Evolutionary conservation across 2,329 filamentous ascomycete genomes (phyloP), one percentile per base, ranked within the genome.

Genomic region (Orbilia ellipsospora): DNA sequence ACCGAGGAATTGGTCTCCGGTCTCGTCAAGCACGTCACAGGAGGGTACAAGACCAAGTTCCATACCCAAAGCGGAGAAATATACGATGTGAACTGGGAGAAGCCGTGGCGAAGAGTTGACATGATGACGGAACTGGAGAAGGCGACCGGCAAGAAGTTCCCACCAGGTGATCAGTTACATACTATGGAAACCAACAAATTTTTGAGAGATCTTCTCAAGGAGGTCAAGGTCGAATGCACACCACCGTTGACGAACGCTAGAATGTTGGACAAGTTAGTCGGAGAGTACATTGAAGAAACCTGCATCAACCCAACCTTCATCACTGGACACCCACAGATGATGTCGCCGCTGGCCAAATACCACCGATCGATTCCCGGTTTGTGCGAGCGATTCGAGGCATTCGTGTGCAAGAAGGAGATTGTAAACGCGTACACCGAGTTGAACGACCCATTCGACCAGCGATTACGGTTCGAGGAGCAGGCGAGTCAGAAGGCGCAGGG

Each of bases 391-490:
- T 98, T 98, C 83, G 95, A 99, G 84, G 94, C 92, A 10, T 99
- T 99, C 79, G 95, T 97, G 54, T 93, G 91, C 86, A 96, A 93
- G 87, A 96, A 95, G 88, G 94, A 98, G 83, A 97, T 98, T 79
- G 91, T 90, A 81, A 98, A 99, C 81, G 94, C 94, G 4, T 96
- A 97, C 85, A 98, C 94, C 45, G 95, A 99, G 88, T 90, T 99
- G 87, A 96, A 96, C 86, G 92, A 97, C 81, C 93, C 94, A 68
- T 94, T 96, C 80, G 94, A 97, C 83, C 95, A 99, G 86, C 89
- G 95, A 77, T 85, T 94, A 77, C 89, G 93, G 31, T 94, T 94
- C 83, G 93, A 97, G 83, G 94, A 98, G 88, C 95, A 99, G 85
- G 94, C 94, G 3, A 88, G 89, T 80, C 94, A 98, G 86, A 98